These are phyloP conservation scores for Aureobasidium musti DNA, from an alignment of 2,329 filamentous ascomycete species.

Conservation along the genomic window DNA sequence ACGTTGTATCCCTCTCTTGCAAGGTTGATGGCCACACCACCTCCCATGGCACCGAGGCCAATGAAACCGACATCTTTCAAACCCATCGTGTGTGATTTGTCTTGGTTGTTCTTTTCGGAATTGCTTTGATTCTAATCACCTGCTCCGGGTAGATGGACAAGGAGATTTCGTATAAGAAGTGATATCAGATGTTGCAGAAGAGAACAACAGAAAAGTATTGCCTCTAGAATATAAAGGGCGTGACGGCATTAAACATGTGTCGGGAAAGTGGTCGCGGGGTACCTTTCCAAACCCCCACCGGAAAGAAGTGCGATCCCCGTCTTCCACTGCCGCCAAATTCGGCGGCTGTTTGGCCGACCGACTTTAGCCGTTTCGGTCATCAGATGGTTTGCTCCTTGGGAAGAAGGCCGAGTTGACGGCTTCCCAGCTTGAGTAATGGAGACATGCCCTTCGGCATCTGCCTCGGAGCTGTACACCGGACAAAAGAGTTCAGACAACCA, in stretches of 20 bases:
- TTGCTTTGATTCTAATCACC: not conserved
- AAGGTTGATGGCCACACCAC: constrained; percentile 76
- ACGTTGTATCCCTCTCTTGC: constrained; percentile 67
- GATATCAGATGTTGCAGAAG: not conserved
- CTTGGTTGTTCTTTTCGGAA: not conserved
- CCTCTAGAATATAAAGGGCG: constrained; percentile 2
- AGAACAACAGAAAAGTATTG: not conserved
- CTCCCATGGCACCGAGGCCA: constrained; percentile 79
- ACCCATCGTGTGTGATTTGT: constrained; percentile 18
- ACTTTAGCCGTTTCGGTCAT: constrained; percentile 17
- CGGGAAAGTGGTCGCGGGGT: constrained; percentile 25
- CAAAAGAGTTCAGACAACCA: not conserved
- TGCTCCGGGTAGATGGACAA: too few relatives aligned
- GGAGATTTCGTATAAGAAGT: not conserved
- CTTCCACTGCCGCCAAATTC: not conserved
- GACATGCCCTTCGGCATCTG: not conserved
- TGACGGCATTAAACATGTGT: constrained; percentile 13
- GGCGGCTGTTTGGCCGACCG: constrained; percentile 12
- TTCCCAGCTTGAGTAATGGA: not conserved
- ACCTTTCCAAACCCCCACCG: constrained; percentile 5
- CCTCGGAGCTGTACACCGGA: not conserved
- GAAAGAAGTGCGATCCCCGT: constrained; percentile 16
- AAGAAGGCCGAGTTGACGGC: constrained; percentile 1
- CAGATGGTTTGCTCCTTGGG: not conserved
- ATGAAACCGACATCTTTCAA: constrained; percentile 63